These are phyloP conservation scores for Blastobotrys muscicola DNA, from an alignment of 805 yeast genomes.

Conservation along the genomic window DNA sequence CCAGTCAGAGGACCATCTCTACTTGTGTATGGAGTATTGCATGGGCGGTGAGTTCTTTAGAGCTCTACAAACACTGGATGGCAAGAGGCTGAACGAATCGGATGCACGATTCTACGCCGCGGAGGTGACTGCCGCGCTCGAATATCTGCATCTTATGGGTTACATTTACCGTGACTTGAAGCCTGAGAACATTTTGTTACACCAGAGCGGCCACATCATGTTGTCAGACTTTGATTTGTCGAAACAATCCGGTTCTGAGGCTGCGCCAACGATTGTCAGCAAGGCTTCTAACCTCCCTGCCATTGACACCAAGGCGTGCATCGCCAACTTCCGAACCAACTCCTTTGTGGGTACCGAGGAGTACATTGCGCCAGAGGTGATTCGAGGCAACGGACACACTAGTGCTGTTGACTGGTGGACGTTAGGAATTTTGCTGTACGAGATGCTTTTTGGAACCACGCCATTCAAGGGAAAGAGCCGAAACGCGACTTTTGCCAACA, in stretches of 20 bases:
- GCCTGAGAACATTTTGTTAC: conserved; percentile 90
- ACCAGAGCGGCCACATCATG: conserved; percentile 98
- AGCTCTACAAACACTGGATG: conserved; percentile 83
- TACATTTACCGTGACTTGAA: conserved; percentile 93
- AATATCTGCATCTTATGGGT: conserved; percentile 92
- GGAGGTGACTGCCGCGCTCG: conserved; percentile 95
- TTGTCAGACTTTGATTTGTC: conserved; percentile 91
- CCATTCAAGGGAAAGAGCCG: conserved; percentile 92
- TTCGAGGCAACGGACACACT: conserved; percentile 94
- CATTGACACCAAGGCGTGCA: conserved; percentile 87
- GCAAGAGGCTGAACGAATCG: conserved; percentile 73
- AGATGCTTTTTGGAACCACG: conserved; percentile 91
- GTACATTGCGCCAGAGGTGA: conserved; percentile 97
- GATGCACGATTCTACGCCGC: conserved; percentile 94
- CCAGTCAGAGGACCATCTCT: conserved; percentile 85
- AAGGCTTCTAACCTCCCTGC: conserved; percentile 44
- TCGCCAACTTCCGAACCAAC: conserved; percentile 92
- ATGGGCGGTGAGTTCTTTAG: conserved; percentile 99
- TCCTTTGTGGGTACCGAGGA: conserved; percentile 99
- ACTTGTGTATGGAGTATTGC: conserved; percentile 96
- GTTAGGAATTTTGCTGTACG: conserved; percentile 82
- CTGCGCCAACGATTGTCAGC: conserved; percentile 59
- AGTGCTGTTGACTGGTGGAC: conserved; percentile 99
- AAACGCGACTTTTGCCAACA: conserved; percentile 80
- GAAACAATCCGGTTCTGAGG: conserved; percentile 71